A percentile compares a stretch with the other conserved stretches of the same genome.
phyloP scores from a whole-genome alignment of 768 basidiomycete genomes.

The Panaeolus cyanescens region DNA sequence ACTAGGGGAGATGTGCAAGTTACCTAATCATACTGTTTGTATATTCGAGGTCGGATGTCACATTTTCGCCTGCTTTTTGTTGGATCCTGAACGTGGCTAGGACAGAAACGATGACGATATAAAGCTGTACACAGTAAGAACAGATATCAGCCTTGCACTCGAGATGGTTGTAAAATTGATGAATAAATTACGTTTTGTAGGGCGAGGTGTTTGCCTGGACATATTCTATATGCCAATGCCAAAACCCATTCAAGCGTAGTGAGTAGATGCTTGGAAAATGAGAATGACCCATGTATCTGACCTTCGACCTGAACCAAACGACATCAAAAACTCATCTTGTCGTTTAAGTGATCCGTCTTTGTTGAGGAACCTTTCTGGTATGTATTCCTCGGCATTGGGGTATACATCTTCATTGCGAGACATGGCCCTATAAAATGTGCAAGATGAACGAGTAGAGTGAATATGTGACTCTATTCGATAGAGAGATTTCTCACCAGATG shows the following conservation, averaged over 20 bases:
- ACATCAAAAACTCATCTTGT: slow-evolving; percentile 9
- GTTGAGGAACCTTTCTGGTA: slow-evolving; percentile 26
- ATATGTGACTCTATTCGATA: background rate
- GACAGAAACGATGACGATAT: background rate
- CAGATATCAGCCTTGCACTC: no score
- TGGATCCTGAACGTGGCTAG: background rate
- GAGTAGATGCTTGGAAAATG: no score
- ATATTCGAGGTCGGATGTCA: background rate
- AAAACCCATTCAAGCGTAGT: background rate
- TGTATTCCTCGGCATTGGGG: slow-evolving; percentile 23
- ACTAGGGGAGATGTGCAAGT: background rate
- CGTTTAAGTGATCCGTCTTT: slow-evolving; percentile 9
- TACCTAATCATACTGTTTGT: background rate
- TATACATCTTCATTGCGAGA: slow-evolving; percentile 20
- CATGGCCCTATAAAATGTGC: slow-evolving; percentile 23
- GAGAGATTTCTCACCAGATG: slow-evolving; percentile 13
- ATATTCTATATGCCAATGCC: background rate
- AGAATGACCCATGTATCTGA: no score
- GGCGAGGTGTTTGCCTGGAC: background rate
- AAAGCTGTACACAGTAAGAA: background rate
- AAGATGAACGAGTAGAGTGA: slow-evolving; percentile 1
- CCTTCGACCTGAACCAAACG: slow-evolving; percentile 23
- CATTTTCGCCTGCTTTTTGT: background rate
- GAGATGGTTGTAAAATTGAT: no score
- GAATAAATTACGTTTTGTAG: background rate